These are phyloP conservation scores for Phytopythium delawarense DNA, from an alignment of 352 stramenopile species.

Conservation along the genomic window DNA sequence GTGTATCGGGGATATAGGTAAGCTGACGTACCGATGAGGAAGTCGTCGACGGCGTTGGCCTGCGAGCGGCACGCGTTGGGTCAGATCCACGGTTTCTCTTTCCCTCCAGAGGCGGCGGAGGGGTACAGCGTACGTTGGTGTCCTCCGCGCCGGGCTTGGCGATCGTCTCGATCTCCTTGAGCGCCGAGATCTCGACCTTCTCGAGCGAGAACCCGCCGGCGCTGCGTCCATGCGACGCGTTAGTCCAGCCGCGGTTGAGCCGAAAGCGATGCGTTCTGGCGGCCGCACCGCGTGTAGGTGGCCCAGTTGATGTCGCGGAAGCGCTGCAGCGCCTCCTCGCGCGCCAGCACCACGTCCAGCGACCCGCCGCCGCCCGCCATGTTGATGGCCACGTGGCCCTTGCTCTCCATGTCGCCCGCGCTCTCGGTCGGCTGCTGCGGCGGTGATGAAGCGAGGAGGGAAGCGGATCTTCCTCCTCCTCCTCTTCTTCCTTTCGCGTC, in stretches of 20 bases:
- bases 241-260: background rate
- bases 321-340: conserved; percentile 80
- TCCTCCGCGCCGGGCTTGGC: conserved; percentile 65
- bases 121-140: conserved; percentile 32
- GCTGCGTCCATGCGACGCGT: conserved; percentile 14
- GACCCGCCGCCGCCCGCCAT: conserved; percentile 41
- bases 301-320: conserved; percentile 90
- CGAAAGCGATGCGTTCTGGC: background rate
- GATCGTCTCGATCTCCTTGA: conserved; percentile 80
- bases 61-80: conserved; percentile 11
- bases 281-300: conserved; percentile 72
- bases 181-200: conserved; percentile 79
- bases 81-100: conserved; percentile 16
- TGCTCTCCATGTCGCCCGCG: conserved; percentile 35
- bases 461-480: background rate
- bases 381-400: conserved; percentile 68
- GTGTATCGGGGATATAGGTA: background rate
- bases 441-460: background rate
- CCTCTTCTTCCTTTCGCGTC: background rate
- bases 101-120: background rate
- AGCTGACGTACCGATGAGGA: conserved; percentile 34
- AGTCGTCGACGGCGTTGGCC: conserved; percentile 70
- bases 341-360: conserved; percentile 67
- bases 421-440: background rate
- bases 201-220: conserved; percentile 78